Base-by-base conservation (phyloP, 2,329 filamentous ascomycete species). In the Cercospora brassicicola region DNA sequence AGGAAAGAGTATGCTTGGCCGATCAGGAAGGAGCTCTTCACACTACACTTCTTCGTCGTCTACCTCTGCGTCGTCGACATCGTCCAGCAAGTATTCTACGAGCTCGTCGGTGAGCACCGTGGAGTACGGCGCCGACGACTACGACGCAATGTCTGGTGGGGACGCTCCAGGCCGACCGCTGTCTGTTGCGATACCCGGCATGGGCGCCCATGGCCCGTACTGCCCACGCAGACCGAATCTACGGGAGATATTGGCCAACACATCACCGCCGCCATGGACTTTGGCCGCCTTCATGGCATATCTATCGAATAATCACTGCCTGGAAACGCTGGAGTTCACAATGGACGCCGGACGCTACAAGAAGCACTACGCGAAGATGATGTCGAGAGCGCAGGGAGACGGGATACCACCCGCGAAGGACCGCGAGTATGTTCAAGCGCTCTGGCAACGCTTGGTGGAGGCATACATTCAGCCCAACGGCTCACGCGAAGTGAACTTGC, bases 301-400 rank as follows among this genome's bases (percentile, higher is more conserved):
- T 76, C 86, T 98, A 3, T 97, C 94, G 0, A 94, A 96, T 77
- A 98, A 98, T 76, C 94, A 98, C 81, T 99, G 95, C 78, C 84
- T 98, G 72, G 95, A 99, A 80, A 97, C 94, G 1, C 84, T 99
- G 45, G 95, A 98, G 78, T 99, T 99, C 79, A 97, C 94, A 48
- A 90, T 97, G 85, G 95, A 97, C 78, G 91, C 94, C 23, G 91
- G 93, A 67, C 88, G 93, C 69, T 99, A 98, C 78, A 87, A 88
- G 62, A 87, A 89, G 74, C 85, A 88, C 74, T 90, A 89, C 78
- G 81, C 85, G 63, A 84, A 87, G 66, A 83, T 88, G 75, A 82
- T 87, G 67, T 87, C 87, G 65, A 78, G 82, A 78, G 75, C 79
- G 74, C 67, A 70, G n/a, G 68, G 72, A 57, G 76, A 79, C 2